Percentiles rank a stretch among this genome's conserved stretches.
These are phyloP conservation scores for Fragaria ananassa DNA, from an alignment of 306 rosid genomes.

Conservation along the genomic window DNA sequence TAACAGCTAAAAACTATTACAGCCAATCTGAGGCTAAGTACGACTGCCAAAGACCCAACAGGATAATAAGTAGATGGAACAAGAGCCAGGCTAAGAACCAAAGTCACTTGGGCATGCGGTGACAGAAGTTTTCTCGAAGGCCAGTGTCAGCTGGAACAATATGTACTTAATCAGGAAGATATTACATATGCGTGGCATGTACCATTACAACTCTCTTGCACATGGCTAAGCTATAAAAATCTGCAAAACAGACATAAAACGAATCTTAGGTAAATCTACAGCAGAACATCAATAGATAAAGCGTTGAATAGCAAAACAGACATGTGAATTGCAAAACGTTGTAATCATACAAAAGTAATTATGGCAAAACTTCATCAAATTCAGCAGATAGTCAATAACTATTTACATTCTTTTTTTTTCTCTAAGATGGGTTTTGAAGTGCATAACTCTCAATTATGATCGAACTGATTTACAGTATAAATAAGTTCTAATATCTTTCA, in stretches of 20 bases:
- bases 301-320: too few species aligned
- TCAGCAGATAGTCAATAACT: too few species aligned
- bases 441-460: too few species aligned
- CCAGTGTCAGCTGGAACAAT: conserved; percentile 55
- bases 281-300: too few species aligned
- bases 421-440: too few species aligned
- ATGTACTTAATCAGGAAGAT: conserved; percentile 47
- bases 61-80: not conserved
- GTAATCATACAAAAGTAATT: too few species aligned
- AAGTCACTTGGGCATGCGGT: not conserved
- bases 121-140: conserved; percentile 29
- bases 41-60: conserved; percentile 8
- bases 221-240: conserved; percentile 63
- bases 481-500: too few species aligned
- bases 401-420: too few species aligned
- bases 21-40: conserved; percentile 9
- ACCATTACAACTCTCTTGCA: conserved; percentile 12
- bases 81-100: not conserved
- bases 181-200: conserved; percentile 24
- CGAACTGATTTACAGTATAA: too few species aligned
- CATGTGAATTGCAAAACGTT: too few species aligned
- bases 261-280: too few species aligned
- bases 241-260: conserved; percentile 42
- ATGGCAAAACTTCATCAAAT: too few species aligned
- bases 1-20: conserved; percentile 4